phyloP scores from a whole-genome alignment of 805 yeast species.

The Candida methanosorbosa region DNA sequence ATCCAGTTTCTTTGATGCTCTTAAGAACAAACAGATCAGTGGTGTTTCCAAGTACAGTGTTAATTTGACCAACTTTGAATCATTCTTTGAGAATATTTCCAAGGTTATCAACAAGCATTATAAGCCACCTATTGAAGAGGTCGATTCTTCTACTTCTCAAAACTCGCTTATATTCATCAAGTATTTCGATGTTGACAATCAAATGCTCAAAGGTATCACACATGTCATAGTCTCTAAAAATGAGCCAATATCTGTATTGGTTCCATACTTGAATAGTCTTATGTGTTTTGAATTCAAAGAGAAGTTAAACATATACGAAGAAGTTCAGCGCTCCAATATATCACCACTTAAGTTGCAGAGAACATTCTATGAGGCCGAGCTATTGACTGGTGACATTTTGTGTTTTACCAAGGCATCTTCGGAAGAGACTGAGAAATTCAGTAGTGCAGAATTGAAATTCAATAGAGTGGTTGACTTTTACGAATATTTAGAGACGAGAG shows the following conservation, averaged over 20 bases:
- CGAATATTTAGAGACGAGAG: conserved; percentile 47
- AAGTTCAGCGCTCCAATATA: conserved; percentile 45
- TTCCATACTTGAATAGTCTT: conserved; percentile 30
- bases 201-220: conserved; percentile 56
- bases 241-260: conserved; percentile 32
- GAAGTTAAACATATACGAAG: conserved; percentile 44
- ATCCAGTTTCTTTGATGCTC: too few species aligned
- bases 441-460: conserved; percentile 9
- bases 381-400: conserved; percentile 63
- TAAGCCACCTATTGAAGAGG: background rate
- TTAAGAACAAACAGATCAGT: too few species aligned
- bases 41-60: too few species aligned
- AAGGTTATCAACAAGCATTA: too few species aligned
- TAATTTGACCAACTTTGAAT: background rate
- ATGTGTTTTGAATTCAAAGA: conserved; percentile 29
- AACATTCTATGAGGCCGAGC: conserved; percentile 47
- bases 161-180: conserved; percentile 44
- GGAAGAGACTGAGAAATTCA: background rate
- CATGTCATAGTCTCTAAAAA: conserved; percentile 45
- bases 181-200: conserved; percentile 49
- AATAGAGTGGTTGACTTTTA: conserved; percentile 38
- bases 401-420: conserved; percentile 14
- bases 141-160: conserved; percentile 10
- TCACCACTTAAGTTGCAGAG: conserved; percentile 30
- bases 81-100: background rate